These are phyloP conservation scores for Mycena epipterygia DNA, from an alignment of 768 basidiomycete genomes.

Conservation along the genomic window DNA sequence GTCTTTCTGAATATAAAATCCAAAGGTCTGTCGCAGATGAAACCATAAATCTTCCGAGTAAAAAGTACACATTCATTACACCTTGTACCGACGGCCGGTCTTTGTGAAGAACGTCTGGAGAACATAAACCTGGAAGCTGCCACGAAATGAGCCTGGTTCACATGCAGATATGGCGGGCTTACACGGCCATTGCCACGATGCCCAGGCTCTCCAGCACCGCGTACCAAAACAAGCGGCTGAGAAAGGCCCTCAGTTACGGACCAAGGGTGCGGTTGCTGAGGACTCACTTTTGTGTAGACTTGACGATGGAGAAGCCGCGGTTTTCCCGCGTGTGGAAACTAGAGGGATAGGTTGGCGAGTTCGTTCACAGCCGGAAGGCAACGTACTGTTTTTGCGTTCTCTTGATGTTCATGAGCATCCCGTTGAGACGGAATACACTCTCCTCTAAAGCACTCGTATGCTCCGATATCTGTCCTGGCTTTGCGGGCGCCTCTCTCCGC, in stretches of 20 bases:
- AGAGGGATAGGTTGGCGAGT: slow-evolving; percentile 24
- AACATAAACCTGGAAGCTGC: slow-evolving; percentile 89
- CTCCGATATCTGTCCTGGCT: slow-evolving; percentile 89
- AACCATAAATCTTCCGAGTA: slow-evolving; percentile 4
- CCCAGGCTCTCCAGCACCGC: slow-evolving; percentile 84
- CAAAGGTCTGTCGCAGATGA: not conserved
- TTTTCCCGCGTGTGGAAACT: slow-evolving; percentile 97
- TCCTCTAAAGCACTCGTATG: slow-evolving; percentile 96
- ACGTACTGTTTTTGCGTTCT: slow-evolving; percentile 94
- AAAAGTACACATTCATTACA: slow-evolving; percentile 57
- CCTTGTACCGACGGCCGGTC: slow-evolving; percentile 91
- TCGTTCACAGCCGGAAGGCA: not conserved
- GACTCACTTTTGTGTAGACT: slow-evolving; percentile 85
- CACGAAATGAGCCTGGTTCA: not conserved
- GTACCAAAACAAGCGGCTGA: slow-evolving; percentile 94
- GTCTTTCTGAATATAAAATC: not conserved
- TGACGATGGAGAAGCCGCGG: slow-evolving; percentile 93
- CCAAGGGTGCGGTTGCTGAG: not conserved
- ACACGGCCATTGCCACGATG: slow-evolving; percentile 91
- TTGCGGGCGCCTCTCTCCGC: slow-evolving; percentile 88
- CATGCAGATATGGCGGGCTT: slow-evolving; percentile 49
- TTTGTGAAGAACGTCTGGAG: slow-evolving; percentile 98
- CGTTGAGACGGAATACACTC: slow-evolving; percentile 92
- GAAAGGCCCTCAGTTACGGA: slow-evolving; percentile 15
- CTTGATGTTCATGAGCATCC: slow-evolving; percentile 90